phyloP scores from a whole-genome alignment of 306 rosid genomes.

The Hippophae gyantsensis region DNA sequence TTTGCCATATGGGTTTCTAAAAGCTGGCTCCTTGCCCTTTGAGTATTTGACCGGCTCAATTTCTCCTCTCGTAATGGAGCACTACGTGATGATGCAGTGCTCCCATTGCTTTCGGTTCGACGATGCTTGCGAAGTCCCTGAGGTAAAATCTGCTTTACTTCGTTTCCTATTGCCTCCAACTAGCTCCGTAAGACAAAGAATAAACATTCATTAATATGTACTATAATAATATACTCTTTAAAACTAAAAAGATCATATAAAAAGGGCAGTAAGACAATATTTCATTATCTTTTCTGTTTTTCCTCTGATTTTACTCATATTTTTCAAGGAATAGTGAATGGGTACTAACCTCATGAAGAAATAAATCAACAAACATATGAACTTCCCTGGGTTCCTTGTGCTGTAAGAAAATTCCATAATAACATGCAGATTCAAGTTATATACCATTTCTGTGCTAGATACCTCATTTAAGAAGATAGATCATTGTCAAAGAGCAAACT shows the following conservation, averaged over 20 bases:
- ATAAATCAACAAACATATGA: constrained; percentile 90
- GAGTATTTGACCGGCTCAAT: constrained; percentile 62
- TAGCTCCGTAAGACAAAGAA: constrained; percentile 23
- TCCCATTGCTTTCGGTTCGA: constrained; percentile 82
- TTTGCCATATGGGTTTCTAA: constrained; percentile 94
- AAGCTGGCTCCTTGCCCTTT: constrained; percentile 88
- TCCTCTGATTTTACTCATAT: not conserved
- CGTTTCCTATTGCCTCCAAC: constrained; percentile 62
- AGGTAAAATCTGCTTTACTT: constrained; percentile 81
- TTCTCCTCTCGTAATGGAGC: constrained; percentile 80
- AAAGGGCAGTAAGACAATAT: not conserved
- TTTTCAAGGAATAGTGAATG: constrained; percentile 13
- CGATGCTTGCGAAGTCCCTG: constrained; percentile 64
- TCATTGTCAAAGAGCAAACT: constrained; percentile 19
- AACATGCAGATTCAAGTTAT: constrained; percentile 12
- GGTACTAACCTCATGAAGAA: constrained; percentile 77
- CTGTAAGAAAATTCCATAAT: constrained; percentile 40
- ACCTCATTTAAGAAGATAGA: constrained; percentile 6
- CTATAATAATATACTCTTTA: no score
- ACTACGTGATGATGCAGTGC: constrained; percentile 80
- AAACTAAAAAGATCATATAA: constrained; percentile 3
- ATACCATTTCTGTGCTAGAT: constrained; percentile 10
- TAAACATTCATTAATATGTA: not conserved
- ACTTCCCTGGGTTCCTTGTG: constrained; percentile 98
- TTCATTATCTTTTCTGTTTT: no score